phyloP scores from a whole-genome alignment of 441 rosid genomes.

The Aquilaria agallochum region DNA sequence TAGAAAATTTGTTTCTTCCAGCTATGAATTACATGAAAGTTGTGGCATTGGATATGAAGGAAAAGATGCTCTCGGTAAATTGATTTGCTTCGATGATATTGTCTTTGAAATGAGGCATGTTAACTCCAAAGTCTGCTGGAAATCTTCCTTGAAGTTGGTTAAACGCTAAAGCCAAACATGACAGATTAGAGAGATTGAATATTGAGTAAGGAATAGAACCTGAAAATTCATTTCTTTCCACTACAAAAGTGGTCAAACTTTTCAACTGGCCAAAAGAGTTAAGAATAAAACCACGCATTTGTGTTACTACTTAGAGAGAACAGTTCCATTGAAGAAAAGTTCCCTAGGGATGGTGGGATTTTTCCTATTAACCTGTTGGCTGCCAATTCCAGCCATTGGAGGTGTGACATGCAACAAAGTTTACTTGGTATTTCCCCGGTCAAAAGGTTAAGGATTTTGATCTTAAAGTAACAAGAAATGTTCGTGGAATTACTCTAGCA shows the following conservation, averaged over 20 bases:
- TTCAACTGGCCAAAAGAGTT: slow-evolving; percentile 4
- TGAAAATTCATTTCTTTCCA: slow-evolving; percentile 1
- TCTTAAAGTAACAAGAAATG: not conserved
- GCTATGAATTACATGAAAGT: too few species aligned
- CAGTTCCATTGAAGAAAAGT: slow-evolving; percentile 5
- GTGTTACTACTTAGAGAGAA: slow-evolving; percentile 2
- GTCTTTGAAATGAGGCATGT: not conserved
- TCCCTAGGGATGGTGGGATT: slow-evolving; percentile 3
- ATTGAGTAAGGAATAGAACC: slow-evolving; percentile 8
- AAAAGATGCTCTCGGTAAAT: slow-evolving; percentile 4
- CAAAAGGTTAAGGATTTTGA: too few species aligned
- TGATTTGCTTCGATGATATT: slow-evolving; percentile 5
- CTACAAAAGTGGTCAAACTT: not conserved
- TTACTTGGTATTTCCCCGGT: too few species aligned
- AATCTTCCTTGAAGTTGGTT: slow-evolving; percentile 6
- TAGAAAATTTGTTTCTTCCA: too few species aligned
- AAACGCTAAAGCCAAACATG: not conserved
- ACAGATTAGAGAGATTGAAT: slow-evolving; percentile 8
- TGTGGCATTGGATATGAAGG: slow-evolving; percentile 5
- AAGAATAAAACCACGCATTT: not conserved
- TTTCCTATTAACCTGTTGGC: slow-evolving; percentile 12
- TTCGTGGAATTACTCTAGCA: not conserved
- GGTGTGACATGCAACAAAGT: not conserved
- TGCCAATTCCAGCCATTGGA: not conserved
- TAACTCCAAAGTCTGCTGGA: not conserved